These are phyloP conservation scores for Zoysia matrella DNA, from an alignment of 202 grass and related monocot species.

Conservation along the genomic window DNA sequence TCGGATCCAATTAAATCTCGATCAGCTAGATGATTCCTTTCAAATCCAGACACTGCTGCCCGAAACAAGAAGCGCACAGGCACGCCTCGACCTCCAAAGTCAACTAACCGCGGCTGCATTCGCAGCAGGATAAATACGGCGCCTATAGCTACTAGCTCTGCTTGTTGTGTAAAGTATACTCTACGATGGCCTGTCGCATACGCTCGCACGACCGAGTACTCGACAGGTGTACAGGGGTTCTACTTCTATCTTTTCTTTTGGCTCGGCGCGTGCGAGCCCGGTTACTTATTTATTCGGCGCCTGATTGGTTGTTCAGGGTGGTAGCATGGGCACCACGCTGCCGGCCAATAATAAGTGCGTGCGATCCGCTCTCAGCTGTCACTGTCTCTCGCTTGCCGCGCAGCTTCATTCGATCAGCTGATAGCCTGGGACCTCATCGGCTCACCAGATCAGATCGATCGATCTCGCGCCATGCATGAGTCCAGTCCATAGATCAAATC, in stretches of 20 bases:
- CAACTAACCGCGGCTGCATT: background rate
- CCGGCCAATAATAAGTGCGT: background rate
- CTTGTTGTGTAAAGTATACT: background rate
- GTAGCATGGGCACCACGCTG: background rate
- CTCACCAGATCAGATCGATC: background rate
- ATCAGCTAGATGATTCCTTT: background rate
- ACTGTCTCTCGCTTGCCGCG: background rate
- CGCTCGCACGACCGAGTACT: background rate
- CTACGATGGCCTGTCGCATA: background rate
- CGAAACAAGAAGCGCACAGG: too few species aligned
- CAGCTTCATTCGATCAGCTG: background rate
- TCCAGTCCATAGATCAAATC: background rate
- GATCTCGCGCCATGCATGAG: background rate
- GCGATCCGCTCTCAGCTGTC: conserved; percentile 9
- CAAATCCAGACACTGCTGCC: background rate
- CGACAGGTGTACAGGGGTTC: conserved; percentile 30
- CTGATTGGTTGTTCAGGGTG: conserved; percentile 34
- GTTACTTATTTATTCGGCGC: conserved; percentile 38
- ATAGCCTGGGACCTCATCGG: background rate
- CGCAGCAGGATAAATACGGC: too few species aligned
- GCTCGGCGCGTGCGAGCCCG: background rate
- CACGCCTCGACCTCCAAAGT: background rate
- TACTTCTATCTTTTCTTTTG: background rate
- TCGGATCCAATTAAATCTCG: background rate
- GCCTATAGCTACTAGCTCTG: background rate